Base-by-base conservation (phyloP, 2,329 filamentous ascomycete species). In the Botrytis squamosa region DNA sequence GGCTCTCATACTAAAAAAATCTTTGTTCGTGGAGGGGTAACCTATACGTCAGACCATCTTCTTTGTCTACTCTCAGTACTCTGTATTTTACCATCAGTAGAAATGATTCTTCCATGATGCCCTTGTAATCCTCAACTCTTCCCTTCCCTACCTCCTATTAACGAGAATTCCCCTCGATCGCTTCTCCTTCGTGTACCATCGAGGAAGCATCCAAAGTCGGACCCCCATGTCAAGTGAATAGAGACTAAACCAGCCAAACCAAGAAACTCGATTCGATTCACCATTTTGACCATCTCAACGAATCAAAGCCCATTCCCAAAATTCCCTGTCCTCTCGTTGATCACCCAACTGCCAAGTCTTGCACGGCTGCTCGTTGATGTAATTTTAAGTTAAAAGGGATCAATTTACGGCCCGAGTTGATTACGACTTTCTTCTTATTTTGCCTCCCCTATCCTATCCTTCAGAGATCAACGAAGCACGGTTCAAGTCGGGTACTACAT, bases 361-460 rank as follows among this genome's bases (percentile, higher is more conserved):
- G 25, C 16, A 68, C 46, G 65, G 65, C 25, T 68, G 46, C 29
- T 40, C 36, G 25, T 40, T 55, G 65, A 67, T 55, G 65, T 52
- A 55, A 55, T 57, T 29, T 68, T 16, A 49, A 36, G 63, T 36
- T 36, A 33, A 68, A 68, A 25, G 33, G 65, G 65, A 68, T 68
- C 65, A 55, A 42, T 55, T 42, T 68, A 29, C 65, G 65, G 65
- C 65, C 65, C 65, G 65, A 68, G 65, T 68, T 68, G 25, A 68
- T 55, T 55, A 55, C 65, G 46, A 68, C 20, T 38, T 38, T 68
- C 14, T 65, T 40, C 44, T 52, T 46, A 20, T 36, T 52, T 40
- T 67, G 33, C 46, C 65, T 67, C 65, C 33, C 65, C 65, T 67
- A 67, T 67, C 46, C 46, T 67, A 29, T 67, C 36, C 46, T 16